A percentile compares a stretch with the other conserved stretches of the same genome.
These are phyloP conservation scores for Periconia sp. DNA, from an alignment of 2,329 filamentous ascomycete genomes.

Conservation along the genomic window DNA sequence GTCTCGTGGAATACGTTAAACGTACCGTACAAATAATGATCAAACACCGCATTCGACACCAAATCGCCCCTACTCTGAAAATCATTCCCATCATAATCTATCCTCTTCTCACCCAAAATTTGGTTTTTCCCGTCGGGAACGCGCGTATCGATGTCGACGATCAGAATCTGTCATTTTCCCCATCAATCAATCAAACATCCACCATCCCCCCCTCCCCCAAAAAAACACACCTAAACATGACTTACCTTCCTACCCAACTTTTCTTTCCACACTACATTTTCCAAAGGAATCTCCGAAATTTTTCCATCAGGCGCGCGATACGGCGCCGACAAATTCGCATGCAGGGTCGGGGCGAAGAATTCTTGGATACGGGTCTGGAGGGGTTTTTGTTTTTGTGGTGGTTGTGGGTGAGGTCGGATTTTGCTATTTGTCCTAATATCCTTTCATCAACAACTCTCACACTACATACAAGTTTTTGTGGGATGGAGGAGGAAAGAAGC, in stretches of 20 bases:
- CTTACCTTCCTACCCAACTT: neutral
- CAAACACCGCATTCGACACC: slow-evolving; percentile 43
- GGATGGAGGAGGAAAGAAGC: neutral
- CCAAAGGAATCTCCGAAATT: neutral
- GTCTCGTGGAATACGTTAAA: too few species aligned
- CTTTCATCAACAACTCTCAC: too few species aligned
- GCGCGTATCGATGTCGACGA: slow-evolving; percentile 37
- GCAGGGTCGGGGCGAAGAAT: neutral
- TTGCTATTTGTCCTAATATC: too few species aligned
- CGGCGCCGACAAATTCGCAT: neutral
- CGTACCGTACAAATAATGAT: slow-evolving; percentile 45
- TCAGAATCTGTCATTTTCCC: slow-evolving; percentile 24
- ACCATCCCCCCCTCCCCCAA: too few species aligned
- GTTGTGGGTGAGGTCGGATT: neutral
- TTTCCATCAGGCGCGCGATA: neutral
- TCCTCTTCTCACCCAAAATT: slow-evolving; percentile 18
- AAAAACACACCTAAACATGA: neutral
- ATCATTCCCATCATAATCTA: slow-evolving; percentile 25
- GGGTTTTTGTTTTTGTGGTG: neutral
- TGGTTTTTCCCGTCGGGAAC: slow-evolving; percentile 20
- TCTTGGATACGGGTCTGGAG: neutral
- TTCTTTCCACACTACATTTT: neutral
- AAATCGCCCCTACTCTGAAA: slow-evolving; percentile 21
- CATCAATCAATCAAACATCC: slow-evolving; percentile 10
- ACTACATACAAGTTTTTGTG: too few species aligned